These are phyloP conservation scores for Kalmusia sp. DNA, from an alignment of 2,329 filamentous ascomycete species.

Conservation along the genomic window DNA sequence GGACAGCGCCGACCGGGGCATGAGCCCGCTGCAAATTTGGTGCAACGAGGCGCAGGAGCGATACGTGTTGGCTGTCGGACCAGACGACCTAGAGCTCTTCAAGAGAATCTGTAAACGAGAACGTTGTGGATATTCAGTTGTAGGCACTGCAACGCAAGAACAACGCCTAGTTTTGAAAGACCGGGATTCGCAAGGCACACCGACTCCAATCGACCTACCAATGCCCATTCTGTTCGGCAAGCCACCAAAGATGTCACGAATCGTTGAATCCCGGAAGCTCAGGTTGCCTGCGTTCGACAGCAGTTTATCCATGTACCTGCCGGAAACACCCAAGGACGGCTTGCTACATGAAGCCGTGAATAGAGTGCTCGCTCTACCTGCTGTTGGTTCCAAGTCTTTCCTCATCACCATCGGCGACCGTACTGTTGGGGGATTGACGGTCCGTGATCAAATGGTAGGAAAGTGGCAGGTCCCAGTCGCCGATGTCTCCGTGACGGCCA, in stretches of 20 bases:
- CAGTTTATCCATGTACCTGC: slow-evolving; percentile 71
- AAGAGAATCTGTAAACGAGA: slow-evolving; percentile 77
- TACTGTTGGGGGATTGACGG: slow-evolving; percentile 86
- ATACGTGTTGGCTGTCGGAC: slow-evolving; percentile 89
- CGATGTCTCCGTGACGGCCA: slow-evolving; percentile 91
- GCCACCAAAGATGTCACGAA: slow-evolving; percentile 79
- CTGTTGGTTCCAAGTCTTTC: slow-evolving; percentile 97
- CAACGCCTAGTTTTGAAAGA: slow-evolving; percentile 82
- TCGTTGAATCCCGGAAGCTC: slow-evolving; percentile 73
- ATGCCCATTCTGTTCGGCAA: slow-evolving; percentile 90
- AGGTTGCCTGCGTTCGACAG: slow-evolving; percentile 76
- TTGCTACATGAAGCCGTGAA: slow-evolving; percentile 74
- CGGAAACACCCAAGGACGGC: slow-evolving; percentile 61
- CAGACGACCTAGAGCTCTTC: slow-evolving; percentile 77
- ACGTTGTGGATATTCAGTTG: slow-evolving; percentile 89
- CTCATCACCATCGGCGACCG: slow-evolving; percentile 96
- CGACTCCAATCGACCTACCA: slow-evolving; percentile 84
- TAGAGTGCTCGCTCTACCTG: slow-evolving; percentile 81
- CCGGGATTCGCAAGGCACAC: slow-evolving; percentile 75
- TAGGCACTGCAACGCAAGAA: slow-evolving; percentile 78
- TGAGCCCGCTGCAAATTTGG: slow-evolving; percentile 98
- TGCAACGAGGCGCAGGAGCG: slow-evolving; percentile 97
- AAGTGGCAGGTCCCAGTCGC: slow-evolving; percentile 95
- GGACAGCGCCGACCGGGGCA: slow-evolving; percentile 85
- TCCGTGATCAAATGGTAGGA: slow-evolving; percentile 93